These are phyloP conservation scores for Penicillium sp. DNA, from an alignment of 2,329 filamentous ascomycete species.

Conservation along the genomic window DNA sequence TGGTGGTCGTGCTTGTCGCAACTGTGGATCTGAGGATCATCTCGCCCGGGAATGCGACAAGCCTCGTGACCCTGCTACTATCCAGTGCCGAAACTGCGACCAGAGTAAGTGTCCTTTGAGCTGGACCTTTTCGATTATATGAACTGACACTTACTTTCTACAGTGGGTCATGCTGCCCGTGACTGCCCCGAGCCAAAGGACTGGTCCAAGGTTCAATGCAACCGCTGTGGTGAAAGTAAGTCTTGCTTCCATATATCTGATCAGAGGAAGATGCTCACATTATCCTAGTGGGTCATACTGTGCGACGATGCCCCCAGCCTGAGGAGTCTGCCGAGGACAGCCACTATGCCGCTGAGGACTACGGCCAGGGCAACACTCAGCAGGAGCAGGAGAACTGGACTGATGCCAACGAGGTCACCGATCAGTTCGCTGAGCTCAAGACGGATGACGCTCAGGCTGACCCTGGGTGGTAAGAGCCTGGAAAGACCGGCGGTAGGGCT, in stretches of 20 bases:
- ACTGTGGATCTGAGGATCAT: slow-evolving; percentile 45
- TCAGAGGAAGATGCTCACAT: slow-evolving; percentile 7
- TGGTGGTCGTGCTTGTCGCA: slow-evolving; percentile 38
- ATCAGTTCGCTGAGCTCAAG: neutral
- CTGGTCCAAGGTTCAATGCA: slow-evolving; percentile 44
- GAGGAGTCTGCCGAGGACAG: slow-evolving; percentile 11
- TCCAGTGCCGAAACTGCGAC: slow-evolving; percentile 46
- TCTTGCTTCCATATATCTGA: slow-evolving; percentile 1
- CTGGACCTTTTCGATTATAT: neutral
- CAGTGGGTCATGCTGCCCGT: slow-evolving; percentile 41
- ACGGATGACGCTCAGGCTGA: neutral
- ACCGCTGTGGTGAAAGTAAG: slow-evolving; percentile 43
- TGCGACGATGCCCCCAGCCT: slow-evolving; percentile 36
- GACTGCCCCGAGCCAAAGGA: slow-evolving; percentile 44
- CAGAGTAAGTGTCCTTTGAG: slow-evolving; percentile 26
- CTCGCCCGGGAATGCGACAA: slow-evolving; percentile 42
- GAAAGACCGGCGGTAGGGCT: neutral
- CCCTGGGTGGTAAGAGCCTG: neutral
- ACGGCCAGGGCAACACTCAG: neutral
- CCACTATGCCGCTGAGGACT: neutral
- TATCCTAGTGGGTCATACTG: slow-evolving; percentile 41
- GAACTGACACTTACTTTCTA: slow-evolving; percentile 8
- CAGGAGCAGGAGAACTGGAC: neutral
- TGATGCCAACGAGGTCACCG: neutral
- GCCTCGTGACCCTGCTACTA: slow-evolving; percentile 37